These are phyloP conservation scores for Raphidocelis subcapitata DNA, from an alignment of 139 green algal species.

Conservation along the genomic window DNA sequence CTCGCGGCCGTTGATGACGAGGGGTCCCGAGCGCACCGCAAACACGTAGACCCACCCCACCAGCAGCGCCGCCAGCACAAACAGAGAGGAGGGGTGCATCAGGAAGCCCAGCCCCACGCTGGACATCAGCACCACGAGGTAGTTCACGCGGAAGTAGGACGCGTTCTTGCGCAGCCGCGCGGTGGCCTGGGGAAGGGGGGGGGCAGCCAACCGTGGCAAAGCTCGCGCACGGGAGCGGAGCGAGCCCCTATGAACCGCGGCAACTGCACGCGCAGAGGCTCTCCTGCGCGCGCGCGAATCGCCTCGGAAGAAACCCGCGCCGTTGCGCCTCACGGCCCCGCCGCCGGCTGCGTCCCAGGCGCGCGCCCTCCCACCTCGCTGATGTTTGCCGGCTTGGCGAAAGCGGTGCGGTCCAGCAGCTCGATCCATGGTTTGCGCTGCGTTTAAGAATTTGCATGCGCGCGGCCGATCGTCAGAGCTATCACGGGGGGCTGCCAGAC, in stretches of 20 bases:
- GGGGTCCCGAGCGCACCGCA: slow-evolving; percentile 65
- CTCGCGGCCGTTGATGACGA: slow-evolving; percentile 76
- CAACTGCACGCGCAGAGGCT: background rate
- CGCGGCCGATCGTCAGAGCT: background rate
- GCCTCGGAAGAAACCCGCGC: too few species aligned
- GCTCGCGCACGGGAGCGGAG: background rate
- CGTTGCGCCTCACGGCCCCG: too few species aligned
- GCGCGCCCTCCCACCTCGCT: too few species aligned
- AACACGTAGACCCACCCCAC: slow-evolving; percentile 88
- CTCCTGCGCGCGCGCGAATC: slow-evolving; percentile 51
- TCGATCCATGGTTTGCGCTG: slow-evolving; percentile 92
- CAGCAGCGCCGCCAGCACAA: slow-evolving; percentile 71
- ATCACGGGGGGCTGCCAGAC: too few species aligned
- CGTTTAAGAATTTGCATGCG: background rate
- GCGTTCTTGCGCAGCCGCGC: slow-evolving; percentile 83
- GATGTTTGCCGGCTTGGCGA: slow-evolving; percentile 74
- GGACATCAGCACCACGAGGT: slow-evolving; percentile 72
- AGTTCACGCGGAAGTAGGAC: slow-evolving; percentile 94
- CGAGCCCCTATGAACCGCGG: background rate
- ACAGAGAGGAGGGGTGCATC: slow-evolving; percentile 71
- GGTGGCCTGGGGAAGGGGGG: slow-evolving; percentile 50
- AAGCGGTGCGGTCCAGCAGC: slow-evolving; percentile 74
- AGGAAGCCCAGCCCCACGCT: slow-evolving; percentile 66
- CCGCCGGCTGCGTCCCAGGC: too few species aligned
- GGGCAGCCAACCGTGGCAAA: background rate